phyloP scores from a whole-genome alignment of 2,329 filamentous ascomycete species.

The Cladorrhinum sp. region DNA sequence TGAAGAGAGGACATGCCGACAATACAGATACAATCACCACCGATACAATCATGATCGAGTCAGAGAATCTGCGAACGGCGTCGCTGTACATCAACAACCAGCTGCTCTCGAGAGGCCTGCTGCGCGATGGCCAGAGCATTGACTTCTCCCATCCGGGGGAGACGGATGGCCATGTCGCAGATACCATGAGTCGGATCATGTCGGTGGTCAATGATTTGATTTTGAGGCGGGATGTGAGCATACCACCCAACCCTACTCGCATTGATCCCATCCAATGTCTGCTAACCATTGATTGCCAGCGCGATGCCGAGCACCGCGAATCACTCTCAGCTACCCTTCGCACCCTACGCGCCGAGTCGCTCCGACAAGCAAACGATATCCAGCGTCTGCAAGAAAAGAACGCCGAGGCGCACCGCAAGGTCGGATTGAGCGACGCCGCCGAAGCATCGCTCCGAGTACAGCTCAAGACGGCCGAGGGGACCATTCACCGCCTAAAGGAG shows the following conservation, averaged over 20 bases:
- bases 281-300: conserved; percentile 46
- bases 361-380: conserved; percentile 69
- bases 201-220: conserved; percentile 93
- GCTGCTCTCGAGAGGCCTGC: conserved; percentile 61
- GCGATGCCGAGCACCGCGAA: conserved; percentile 86
- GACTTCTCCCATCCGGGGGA: conserved; percentile 75
- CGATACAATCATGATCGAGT: conserved; percentile 49
- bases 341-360: conserved; percentile 68
- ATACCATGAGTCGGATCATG: conserved; percentile 82
- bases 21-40: conserved; percentile 13
- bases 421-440: conserved; percentile 62
- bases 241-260: conserved; percentile 21
- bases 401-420: conserved; percentile 52
- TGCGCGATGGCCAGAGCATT: conserved; percentile 68
- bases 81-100: conserved; percentile 73
- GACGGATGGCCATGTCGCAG: conserved; percentile 49
- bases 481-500: conserved; percentile 74
- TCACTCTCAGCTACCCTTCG: conserved; percentile 75
- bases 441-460: conserved; percentile 67
- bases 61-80: conserved; percentile 62
- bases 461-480: conserved; percentile 69
- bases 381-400: conserved; percentile 54
- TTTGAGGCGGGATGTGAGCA: conserved; percentile 80
- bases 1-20: not conserved
- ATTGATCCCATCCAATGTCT: not conserved